Evolutionary conservation across 495 filamentous ascomycete genomes (phyloP).

Genomic region (Bombardia bombarda): DNA sequence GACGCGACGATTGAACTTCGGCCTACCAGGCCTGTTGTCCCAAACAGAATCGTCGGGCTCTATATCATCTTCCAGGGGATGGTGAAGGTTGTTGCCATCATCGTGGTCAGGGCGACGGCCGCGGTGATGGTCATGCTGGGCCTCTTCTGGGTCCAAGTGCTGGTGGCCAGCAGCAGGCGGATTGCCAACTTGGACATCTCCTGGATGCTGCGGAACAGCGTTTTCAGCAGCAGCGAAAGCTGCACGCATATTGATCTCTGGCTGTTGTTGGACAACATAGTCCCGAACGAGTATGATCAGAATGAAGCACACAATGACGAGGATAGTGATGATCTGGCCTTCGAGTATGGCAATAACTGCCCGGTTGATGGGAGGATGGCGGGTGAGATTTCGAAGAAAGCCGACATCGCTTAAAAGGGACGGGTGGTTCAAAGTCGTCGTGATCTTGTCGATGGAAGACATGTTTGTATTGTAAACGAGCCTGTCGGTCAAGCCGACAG

Average conservation of each 20-base stretch:
- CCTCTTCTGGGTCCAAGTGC: too few species aligned
- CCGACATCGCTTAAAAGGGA: slow-evolving; percentile 65
- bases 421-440: slow-evolving; percentile 5
- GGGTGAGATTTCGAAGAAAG: slow-evolving; percentile 66
- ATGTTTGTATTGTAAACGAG: slow-evolving; percentile 8
- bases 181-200: too few species aligned
- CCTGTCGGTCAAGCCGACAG: slow-evolving; percentile 9
- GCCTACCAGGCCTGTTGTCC: too few species aligned
- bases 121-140: too few species aligned
- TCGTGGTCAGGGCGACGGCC: too few species aligned
- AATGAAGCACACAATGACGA: slow-evolving; percentile 88
- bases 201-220: slow-evolving; percentile 37
- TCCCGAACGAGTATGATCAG: slow-evolving; percentile 92
- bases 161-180: too few species aligned
- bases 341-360: slow-evolving; percentile 78
- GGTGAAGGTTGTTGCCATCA: slow-evolving; percentile 1
- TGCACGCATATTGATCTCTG: slow-evolving; percentile 57
- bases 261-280: slow-evolving; percentile 97
- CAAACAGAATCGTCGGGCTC: too few species aligned
- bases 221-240: slow-evolving; percentile 45
- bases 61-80: neutral
- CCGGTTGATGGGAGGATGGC: slow-evolving; percentile 65
- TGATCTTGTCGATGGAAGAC: neutral
- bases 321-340: slow-evolving; percentile 84
- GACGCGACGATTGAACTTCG: too few species aligned